Evolutionary conservation across 495 filamentous ascomycete genomes (phyloP), one percentile per base, ranked within the genome.

Genomic region (Tuber brumale): DNA sequence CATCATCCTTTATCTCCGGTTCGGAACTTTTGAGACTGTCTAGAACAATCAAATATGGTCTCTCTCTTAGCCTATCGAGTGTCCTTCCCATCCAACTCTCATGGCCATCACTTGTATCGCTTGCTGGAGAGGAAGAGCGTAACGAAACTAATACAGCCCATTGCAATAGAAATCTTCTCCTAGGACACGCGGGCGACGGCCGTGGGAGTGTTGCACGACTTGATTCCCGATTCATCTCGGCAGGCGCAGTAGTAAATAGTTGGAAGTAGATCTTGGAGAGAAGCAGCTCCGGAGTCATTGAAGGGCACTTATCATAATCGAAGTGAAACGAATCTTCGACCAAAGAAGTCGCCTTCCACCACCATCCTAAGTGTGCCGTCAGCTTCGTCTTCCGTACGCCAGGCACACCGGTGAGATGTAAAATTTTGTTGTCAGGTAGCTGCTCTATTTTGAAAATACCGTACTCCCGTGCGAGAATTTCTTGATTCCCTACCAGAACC

Each of bases 321-420:
- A 79, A 79, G 44, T 77, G 78, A 57, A 78, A 78, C 69, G 23
- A 70, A 45, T 78, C 76, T 70, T 79, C 39, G 7, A 79, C 72
- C n/a, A 78, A 44, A 14, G 69, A 72, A n/a, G 77, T 75, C 42
- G 42, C 51, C 72, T 79, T 79, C 77, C 77, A 79, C 77, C 77
- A 79, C 77, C 77, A 79, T 9, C 76, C 70, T 9, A 79, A 31
- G 69, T 79, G 77, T 7, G 69, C 27, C 37, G 71, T 43, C 7
- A 79, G 45, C 66, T 76, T 79, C 39, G 77, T 74, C 23, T 79
- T 79, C 41, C 77, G 76, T 5, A 72, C 46, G 23, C 77, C 77
- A 3, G 77, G 77, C 9, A 71, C 61, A 10, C 77, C 77, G 23
- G 70, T 42, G 3, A 79, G 31, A 18, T 73, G 76, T 37, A 79